Conservation (phyloP, 345 rosid species). For the Murraya koenigii region DNA sequence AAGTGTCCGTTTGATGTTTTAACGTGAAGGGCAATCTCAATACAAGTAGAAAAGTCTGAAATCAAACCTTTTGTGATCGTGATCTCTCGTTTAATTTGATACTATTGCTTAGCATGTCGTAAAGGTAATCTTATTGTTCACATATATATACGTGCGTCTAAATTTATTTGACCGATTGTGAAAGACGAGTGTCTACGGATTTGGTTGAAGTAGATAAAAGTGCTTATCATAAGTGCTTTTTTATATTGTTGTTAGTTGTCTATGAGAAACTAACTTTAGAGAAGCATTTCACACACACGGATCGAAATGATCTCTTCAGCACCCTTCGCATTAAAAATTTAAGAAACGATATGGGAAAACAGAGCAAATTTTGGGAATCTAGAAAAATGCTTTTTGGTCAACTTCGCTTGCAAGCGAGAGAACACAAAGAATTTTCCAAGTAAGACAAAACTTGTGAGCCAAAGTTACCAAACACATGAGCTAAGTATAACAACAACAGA, state of each 20-base stretch:
- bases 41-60: no score
- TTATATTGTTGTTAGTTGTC: background rate
- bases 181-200: no score
- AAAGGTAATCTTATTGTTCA: background rate
- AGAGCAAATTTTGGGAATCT: background rate
- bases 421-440: background rate
- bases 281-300: background rate
- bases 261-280: background rate
- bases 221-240: no score
- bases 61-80: background rate
- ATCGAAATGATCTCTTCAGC: background rate
- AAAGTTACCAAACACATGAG: background rate
- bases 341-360: no score
- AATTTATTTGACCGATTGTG: no score
- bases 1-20: constrained; percentile 20
- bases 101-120: background rate
- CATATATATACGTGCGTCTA: background rate
- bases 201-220: no score
- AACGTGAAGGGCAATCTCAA: no score
- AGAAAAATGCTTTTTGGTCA: background rate
- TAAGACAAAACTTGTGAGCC: background rate
- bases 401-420: no score
- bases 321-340: background rate
- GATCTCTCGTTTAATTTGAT: no score
- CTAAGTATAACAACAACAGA: background rate